Percentiles rank a stretch among this genome's conserved stretches.
phyloP scores from a whole-genome alignment of 805 yeast species.

The Dipodascus geniculatus region DNA sequence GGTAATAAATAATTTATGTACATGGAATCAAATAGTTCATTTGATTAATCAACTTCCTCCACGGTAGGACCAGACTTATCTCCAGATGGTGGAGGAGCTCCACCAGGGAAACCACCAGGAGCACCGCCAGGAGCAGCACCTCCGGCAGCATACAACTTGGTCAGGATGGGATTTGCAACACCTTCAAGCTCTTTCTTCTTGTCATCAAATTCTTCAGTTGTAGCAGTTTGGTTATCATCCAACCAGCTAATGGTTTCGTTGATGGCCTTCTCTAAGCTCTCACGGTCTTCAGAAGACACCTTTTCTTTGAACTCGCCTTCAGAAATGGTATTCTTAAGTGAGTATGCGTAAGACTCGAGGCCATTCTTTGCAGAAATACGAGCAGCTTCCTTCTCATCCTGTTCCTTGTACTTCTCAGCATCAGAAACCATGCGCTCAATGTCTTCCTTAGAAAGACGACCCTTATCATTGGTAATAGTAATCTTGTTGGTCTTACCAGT shows the following conservation, averaged over 20 bases:
- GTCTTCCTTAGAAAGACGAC: conserved; percentile 92
- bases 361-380: conserved; percentile 89
- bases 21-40: not conserved
- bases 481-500: conserved; percentile 93
- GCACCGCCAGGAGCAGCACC: conserved; percentile 36
- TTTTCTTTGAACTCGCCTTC: conserved; percentile 64
- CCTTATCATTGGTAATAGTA: conserved; percentile 94
- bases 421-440: conserved; percentile 94
- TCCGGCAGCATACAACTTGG: conserved; percentile 76
- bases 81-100: conserved; percentile 28
- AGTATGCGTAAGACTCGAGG: conserved; percentile 86
- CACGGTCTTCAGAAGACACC: conserved; percentile 10
- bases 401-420: conserved; percentile 92
- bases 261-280: conserved; percentile 9
- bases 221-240: conserved; percentile 81
- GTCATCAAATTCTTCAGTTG: conserved; percentile 80
- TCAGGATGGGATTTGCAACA: conserved; percentile 88
- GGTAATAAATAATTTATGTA: no score
- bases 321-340: conserved; percentile 65
- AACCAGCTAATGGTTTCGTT: conserved; percentile 41
- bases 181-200: conserved; percentile 90
- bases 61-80: conserved; percentile 53
- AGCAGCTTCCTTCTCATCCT: conserved; percentile 84
- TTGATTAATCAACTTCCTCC: conserved; percentile 22
- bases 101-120: conserved; percentile 51